Conservation (phyloP, 1,139 yeast species). For the Lodderomyces oxycetoniae region DNA sequence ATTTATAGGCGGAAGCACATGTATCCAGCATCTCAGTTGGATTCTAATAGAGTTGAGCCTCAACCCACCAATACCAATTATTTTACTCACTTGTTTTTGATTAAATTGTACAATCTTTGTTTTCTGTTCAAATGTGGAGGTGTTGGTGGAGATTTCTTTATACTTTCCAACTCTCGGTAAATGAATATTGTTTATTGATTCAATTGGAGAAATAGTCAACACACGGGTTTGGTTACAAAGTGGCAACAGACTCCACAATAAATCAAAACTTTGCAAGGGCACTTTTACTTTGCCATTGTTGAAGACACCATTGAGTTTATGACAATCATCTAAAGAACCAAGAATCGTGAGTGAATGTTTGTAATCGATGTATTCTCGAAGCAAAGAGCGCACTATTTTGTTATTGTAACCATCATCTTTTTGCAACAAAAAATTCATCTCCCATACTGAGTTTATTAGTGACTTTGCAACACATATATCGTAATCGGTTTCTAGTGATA, state of each 20-base stretch:
- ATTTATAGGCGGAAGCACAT: slow-evolving; percentile 16
- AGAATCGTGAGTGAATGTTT: background rate
- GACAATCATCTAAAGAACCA: background rate
- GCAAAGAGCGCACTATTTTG: background rate
- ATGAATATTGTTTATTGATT: no score
- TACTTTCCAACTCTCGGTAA: no score
- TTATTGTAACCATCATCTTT: background rate
- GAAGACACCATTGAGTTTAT: background rate
- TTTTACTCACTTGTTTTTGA: slow-evolving; percentile 25
- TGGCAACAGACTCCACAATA: background rate
- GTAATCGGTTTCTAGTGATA: background rate
- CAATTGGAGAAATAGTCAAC: no score
- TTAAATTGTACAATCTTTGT: slow-evolving; percentile 6
- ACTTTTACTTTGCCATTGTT: background rate
- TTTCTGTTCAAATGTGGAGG: no score
- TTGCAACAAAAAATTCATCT: background rate
- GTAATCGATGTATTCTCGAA: background rate
- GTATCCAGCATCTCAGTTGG: slow-evolving; percentile 26
- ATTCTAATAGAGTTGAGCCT: slow-evolving; percentile 23
- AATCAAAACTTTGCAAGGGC: background rate
- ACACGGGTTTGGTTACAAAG: no score
- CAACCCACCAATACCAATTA: slow-evolving; percentile 27
- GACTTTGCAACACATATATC: background rate
- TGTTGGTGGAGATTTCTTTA: no score
- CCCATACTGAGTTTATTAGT: background rate